Base-by-base conservation (phyloP, 768 basidiomycete genomes). In the Tylopilus balloui region DNA sequence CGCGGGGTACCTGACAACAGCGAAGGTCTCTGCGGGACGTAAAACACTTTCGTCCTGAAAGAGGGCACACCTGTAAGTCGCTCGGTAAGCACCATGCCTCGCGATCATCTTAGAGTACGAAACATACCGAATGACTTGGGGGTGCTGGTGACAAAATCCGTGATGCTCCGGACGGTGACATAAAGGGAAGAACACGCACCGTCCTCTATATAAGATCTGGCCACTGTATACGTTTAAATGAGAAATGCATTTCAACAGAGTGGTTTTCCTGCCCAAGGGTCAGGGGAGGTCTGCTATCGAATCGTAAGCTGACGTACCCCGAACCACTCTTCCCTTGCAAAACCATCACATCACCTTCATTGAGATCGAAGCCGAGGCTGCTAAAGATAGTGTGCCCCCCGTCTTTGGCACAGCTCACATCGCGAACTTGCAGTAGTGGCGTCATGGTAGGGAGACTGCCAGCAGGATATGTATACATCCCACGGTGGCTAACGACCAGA, bases 21-120 rank as follows among this genome's bases (percentile, higher is more conserved):
- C 1, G 91, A 87, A 0, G 92, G 86, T 34, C 92, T 75, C 67
- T 95, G 92, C 1, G 92, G 92, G 21, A 94, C 83, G 64, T 95
- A 95, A 50, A 84, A 78, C 3, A 95, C 82, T 47, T 76, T 78
- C 0, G 85, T 91, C 43, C 92, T 81, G 68, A 83, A 95, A 15
- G 64, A 62, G 3, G 92, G 89, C 20, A 92, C 78, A 12, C 86
- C 90, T 86, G 59, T 28, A 8, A 24, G n/a, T 25, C 28, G 24
- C n/a, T 17, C 12, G 28, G 23, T 55, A 5, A 56, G 47, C 13
- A 39, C 25, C 12, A 12, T 25, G 34, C n/a, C 5, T 36, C n/a
- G 23, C 43, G 29, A 42, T 40, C 40, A 14, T 48, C 17, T 54
- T 19, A 34, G n/a, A 11, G 29, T 48, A 36, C n/a, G 25, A 37